Conservation (phyloP, 2,329 filamentous ascomycete genomes). For the Periconia sp. region DNA sequence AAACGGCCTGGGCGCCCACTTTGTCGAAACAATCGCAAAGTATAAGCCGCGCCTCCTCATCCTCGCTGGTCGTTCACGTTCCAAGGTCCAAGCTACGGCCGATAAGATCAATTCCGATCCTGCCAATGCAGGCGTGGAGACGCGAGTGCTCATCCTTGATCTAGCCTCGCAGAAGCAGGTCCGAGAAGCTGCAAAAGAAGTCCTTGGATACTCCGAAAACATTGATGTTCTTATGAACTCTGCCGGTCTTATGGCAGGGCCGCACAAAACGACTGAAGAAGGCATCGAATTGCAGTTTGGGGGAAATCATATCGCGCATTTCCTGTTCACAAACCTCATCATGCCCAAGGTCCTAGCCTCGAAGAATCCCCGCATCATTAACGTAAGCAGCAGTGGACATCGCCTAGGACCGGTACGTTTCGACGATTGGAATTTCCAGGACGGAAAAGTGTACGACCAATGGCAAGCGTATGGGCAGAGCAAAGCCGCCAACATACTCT, state of each 20-base stretch:
- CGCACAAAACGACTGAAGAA: slow-evolving; percentile 33
- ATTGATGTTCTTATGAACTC: slow-evolving; percentile 55
- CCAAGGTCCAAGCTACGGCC: slow-evolving; percentile 50
- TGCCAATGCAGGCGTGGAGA: slow-evolving; percentile 40
- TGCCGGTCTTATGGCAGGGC: slow-evolving; percentile 45
- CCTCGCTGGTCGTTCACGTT: slow-evolving; percentile 49
- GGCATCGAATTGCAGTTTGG: slow-evolving; percentile 51
- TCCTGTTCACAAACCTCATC: slow-evolving; percentile 55
- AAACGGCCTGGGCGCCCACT: slow-evolving; percentile 34
- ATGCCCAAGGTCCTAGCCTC: slow-evolving; percentile 48
- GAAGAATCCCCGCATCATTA: slow-evolving; percentile 47
- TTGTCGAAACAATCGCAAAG: slow-evolving; percentile 34
- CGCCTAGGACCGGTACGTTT: slow-evolving; percentile 49
- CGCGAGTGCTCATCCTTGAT: slow-evolving; percentile 41
- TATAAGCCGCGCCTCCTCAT: slow-evolving; percentile 34
- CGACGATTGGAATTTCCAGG: slow-evolving; percentile 51
- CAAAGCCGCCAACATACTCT: slow-evolving; percentile 58
- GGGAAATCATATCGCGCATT: slow-evolving; percentile 59
- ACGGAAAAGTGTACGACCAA: slow-evolving; percentile 47
- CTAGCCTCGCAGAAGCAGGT: slow-evolving; percentile 44
- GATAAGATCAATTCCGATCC: slow-evolving; percentile 39
- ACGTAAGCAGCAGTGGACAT: slow-evolving; percentile 50
- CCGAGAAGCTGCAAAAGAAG: slow-evolving; percentile 40
- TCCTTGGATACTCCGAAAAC: slow-evolving; percentile 33
- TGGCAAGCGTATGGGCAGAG: slow-evolving; percentile 59